These are phyloP conservation scores for Cyberlindnera samutprakarnensis DNA, from an alignment of 805 yeast species.

Conservation along the genomic window DNA sequence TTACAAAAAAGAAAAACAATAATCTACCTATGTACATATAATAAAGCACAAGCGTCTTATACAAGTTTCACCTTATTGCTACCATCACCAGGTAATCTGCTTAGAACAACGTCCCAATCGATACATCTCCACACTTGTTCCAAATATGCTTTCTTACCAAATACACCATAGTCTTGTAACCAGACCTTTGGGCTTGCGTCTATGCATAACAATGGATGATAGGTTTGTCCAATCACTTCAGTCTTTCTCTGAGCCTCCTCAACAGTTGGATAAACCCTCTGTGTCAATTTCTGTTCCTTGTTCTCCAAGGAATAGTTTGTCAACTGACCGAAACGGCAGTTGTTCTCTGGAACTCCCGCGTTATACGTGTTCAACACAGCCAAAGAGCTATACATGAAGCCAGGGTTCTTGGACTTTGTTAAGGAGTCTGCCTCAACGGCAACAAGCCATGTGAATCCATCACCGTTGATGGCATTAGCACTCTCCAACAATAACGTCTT, in stretches of 20 bases:
- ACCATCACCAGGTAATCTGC: slow-evolving; percentile 6
- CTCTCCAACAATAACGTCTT: slow-evolving; percentile 62
- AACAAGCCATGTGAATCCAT: slow-evolving; percentile 87
- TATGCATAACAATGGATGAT: slow-evolving; percentile 58
- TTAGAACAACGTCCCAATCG: slow-evolving; percentile 63
- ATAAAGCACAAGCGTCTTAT: too few relatives aligned
- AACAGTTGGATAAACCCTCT: slow-evolving; percentile 17
- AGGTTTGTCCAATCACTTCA: slow-evolving; percentile 18
- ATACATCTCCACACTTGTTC: slow-evolving; percentile 62
- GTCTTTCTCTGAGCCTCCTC: slow-evolving; percentile 33
- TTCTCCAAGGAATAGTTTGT: slow-evolving; percentile 14
- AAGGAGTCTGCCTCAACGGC: slow-evolving; percentile 34
- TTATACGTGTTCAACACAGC: slow-evolving; percentile 79
- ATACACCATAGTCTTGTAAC: slow-evolving; percentile 70
- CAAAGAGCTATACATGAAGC: slow-evolving; percentile 36
- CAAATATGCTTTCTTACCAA: slow-evolving; percentile 58
- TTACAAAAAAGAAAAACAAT: too few relatives aligned
- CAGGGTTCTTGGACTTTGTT: slow-evolving; percentile 6
- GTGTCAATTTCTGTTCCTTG: slow-evolving; percentile 5
- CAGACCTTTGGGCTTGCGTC: slow-evolving; percentile 70
- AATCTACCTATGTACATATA: too few relatives aligned
- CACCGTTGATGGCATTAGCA: slow-evolving; percentile 70
- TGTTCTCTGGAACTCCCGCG: slow-evolving; percentile 74
- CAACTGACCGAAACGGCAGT: slow-evolving; percentile 41
- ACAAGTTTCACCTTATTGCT: too few relatives aligned